Percentiles rank a stretch among this genome's conserved stretches.
phyloP scores from a whole-genome alignment of 805 yeast species.

The Dipodascus albidus region DNA sequence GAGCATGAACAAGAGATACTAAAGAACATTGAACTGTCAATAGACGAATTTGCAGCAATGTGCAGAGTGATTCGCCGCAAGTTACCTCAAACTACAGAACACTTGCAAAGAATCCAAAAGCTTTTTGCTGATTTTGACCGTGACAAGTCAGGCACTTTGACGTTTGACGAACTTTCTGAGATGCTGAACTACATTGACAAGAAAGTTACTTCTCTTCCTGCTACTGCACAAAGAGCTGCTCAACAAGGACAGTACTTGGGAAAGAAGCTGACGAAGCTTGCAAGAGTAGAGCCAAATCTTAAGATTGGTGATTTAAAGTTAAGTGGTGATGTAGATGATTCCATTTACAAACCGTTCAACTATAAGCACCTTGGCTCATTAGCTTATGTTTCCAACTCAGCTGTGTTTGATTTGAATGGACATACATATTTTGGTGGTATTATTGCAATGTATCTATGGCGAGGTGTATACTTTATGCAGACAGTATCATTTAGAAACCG shows the following conservation, averaged over 20 bases:
- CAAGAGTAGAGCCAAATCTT: conserved; percentile 34
- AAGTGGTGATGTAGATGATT: conserved; percentile 46
- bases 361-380: conserved; percentile 56
- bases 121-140: conserved; percentile 42
- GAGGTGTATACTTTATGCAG: conserved; percentile 59
- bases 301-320: conserved; percentile 32
- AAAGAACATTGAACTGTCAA: conserved; percentile 35
- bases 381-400: conserved; percentile 61
- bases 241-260: conserved; percentile 63
- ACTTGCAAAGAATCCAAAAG: conserved; percentile 38
- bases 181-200: conserved; percentile 45
- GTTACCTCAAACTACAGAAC: conserved; percentile 49
- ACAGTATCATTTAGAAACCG: conserved; percentile 55
- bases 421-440: conserved; percentile 34
- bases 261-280: conserved; percentile 43
- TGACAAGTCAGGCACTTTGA: conserved; percentile 37
- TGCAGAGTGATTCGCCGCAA: conserved; percentile 37
- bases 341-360: conserved; percentile 44
- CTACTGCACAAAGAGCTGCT: conserved; percentile 63
- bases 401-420: conserved; percentile 54
- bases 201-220: conserved; percentile 56
- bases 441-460: conserved; percentile 48
- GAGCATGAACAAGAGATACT: conserved; percentile 34
- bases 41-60: conserved; percentile 38
- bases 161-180: conserved; percentile 39